Conservation (phyloP, 1,139 yeast genomes). For the Zhuliangozyma parablackwelliae region DNA sequence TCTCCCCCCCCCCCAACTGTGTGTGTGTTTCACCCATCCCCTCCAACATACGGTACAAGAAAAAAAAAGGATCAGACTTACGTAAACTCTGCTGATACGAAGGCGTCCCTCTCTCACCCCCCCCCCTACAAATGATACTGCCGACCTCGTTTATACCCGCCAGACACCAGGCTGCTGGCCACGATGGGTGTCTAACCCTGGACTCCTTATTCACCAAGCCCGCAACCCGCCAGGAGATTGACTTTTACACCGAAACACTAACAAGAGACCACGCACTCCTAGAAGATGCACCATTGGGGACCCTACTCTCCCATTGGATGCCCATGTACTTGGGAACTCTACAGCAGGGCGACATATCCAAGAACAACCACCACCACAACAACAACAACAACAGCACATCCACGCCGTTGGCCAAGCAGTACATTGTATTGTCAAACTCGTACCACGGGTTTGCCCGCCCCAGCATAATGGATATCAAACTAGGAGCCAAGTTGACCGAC, state of each 20-base stretch:
- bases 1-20: no score
- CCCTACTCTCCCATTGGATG: constrained; percentile 50
- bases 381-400: constrained; percentile 1
- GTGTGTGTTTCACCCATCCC: no score
- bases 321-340: constrained; percentile 39
- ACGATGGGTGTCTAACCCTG: constrained; percentile 65
- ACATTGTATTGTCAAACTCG: constrained; percentile 72
- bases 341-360: constrained; percentile 27
- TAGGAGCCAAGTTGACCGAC: constrained; percentile 73
- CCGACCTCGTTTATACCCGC: constrained; percentile 13
- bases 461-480: constrained; percentile 74
- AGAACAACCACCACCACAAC: no score
- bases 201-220: constrained; percentile 64
- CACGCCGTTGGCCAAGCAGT: constrained; percentile 14
- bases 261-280: constrained; percentile 2
- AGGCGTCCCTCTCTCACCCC: no score
- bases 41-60: no score
- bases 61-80: no score
- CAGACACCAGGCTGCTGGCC: constrained; percentile 78
- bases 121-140: no score
- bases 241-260: constrained; percentile 54
- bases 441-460: constrained; percentile 62
- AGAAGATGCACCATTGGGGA: constrained; percentile 19
- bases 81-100: no score
- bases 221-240: constrained; percentile 58